phyloP scores from a whole-genome alignment of 768 basidiomycete genomes.

The Russula ochroleuca region DNA sequence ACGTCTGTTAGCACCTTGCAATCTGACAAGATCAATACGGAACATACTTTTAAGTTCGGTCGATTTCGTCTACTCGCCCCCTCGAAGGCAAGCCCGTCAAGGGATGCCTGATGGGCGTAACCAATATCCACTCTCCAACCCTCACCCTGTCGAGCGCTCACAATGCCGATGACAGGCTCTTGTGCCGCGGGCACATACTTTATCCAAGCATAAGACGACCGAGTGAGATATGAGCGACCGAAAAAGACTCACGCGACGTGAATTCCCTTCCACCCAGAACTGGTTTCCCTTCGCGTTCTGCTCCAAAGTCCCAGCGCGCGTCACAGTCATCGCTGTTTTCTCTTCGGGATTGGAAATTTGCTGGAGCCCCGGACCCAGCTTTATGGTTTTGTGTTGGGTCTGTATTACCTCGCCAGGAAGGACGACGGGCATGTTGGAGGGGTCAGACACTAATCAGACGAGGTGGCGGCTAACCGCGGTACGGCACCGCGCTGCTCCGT shows the following conservation, averaged over 20 bases:
- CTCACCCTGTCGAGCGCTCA: constrained; percentile 79
- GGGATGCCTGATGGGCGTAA: constrained; percentile 72
- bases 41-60: constrained; percentile 81
- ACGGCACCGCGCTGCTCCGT: neutral
- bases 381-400: constrained; percentile 72
- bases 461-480: neutral
- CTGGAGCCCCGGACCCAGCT: constrained; percentile 79
- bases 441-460: constrained; percentile 16
- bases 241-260: constrained; percentile 65
- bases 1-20: neutral
- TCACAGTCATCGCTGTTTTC: constrained; percentile 45
- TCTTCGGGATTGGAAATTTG: constrained; percentile 42
- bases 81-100: constrained; percentile 93
- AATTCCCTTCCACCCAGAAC: constrained; percentile 88
- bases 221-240: neutral
- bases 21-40: neutral
- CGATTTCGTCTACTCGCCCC: constrained; percentile 92
- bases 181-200: constrained; percentile 90
- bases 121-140: constrained; percentile 94
- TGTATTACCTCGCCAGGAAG: constrained; percentile 80
- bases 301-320: constrained; percentile 64
- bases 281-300: constrained; percentile 68
- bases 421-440: constrained; percentile 50
- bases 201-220: constrained; percentile 8
- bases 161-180: constrained; percentile 83